These are phyloP conservation scores for Durio zibethinus DNA, from an alignment of 345 rosid species.

Conservation along the genomic window DNA sequence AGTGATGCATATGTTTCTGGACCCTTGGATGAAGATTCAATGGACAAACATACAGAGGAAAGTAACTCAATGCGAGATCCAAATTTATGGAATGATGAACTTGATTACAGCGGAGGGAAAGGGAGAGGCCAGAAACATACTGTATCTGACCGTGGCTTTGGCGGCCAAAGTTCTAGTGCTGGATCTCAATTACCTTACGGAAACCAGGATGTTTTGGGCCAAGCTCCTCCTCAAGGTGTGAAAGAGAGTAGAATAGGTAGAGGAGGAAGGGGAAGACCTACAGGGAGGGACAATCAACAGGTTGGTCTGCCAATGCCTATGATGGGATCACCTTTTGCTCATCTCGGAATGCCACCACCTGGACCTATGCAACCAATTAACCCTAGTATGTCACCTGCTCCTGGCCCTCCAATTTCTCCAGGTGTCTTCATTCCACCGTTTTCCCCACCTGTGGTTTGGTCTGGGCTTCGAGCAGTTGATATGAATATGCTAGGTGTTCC, in stretches of 20 bases:
- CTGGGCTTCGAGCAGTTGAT: conserved; percentile 89
- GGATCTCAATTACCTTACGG: conserved; percentile 57
- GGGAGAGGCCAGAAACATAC: conserved; percentile 72
- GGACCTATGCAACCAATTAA: conserved; percentile 79
- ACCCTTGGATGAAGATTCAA: conserved; percentile 55
- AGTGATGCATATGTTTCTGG: conserved; percentile 50
- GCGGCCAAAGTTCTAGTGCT: conserved; percentile 52
- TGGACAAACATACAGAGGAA: conserved; percentile 63
- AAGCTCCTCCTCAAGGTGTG: conserved; percentile 54
- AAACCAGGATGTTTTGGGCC: conserved; percentile 51
- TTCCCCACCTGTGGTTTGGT: conserved; percentile 80
- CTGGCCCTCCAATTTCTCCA: conserved; percentile 70
- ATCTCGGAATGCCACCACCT: conserved; percentile 90
- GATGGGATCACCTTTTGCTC: conserved; percentile 88
- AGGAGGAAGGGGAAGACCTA: conserved; percentile 78
- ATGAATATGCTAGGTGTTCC: conserved; percentile 82
- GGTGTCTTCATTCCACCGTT: conserved; percentile 82
- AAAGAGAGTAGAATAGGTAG: conserved; percentile 84
- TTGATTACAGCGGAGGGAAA: conserved; percentile 62
- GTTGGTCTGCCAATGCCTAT: conserved; percentile 71
- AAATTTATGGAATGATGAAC: conserved; percentile 62
- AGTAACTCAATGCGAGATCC: conserved; percentile 36
- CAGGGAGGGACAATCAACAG: conserved; percentile 85
- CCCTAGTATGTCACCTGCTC: conserved; percentile 84
- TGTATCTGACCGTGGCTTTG: conserved; percentile 41